Conservation (phyloP, 306 rosid genomes). For the Acacia acuminata region DNA sequence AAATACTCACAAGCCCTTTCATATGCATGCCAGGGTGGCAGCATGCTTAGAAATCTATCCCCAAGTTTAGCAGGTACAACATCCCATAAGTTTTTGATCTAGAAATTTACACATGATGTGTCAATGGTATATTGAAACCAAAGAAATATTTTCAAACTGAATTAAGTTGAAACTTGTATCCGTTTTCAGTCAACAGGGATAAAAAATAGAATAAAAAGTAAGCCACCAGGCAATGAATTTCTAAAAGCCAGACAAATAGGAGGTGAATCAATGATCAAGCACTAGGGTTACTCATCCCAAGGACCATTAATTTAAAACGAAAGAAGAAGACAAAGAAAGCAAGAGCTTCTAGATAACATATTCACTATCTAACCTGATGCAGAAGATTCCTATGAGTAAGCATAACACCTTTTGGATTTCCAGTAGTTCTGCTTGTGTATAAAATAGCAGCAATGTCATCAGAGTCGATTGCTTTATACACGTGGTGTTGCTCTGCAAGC, state of each 20-base stretch:
- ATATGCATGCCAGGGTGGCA: conserved; percentile 98
- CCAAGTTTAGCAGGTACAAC: conserved; percentile 76
- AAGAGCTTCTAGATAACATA: conserved; percentile 16
- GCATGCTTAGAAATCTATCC: conserved; percentile 89
- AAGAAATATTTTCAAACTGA: conserved; percentile 22
- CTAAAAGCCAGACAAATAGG: neutral
- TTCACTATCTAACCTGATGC: conserved; percentile 79
- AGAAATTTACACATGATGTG: conserved; percentile 28
- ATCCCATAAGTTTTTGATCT: conserved; percentile 76
- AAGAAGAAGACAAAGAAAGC: neutral
- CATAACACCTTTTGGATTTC: conserved; percentile 94
- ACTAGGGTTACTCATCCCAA: neutral
- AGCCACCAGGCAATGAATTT: neutral
- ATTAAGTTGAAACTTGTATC: conserved; percentile 27
- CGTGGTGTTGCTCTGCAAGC: conserved; percentile 53
- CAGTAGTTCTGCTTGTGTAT: conserved; percentile 96
- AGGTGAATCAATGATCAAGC: neutral
- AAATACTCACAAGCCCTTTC: conserved; percentile 94
- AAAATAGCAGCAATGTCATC: conserved; percentile 87
- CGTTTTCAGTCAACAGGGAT: neutral
- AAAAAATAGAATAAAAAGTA: neutral
- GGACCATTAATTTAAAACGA: neutral
- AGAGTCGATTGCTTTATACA: conserved; percentile 65
- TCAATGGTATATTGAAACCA: conserved; percentile 24
- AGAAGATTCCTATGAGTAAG: conserved; percentile 86